A percentile compares a stretch with the other conserved stretches of the same genome.
Conservation (phyloP, 2,329 filamentous ascomycete species). For the Diplodia seriata region DNA sequence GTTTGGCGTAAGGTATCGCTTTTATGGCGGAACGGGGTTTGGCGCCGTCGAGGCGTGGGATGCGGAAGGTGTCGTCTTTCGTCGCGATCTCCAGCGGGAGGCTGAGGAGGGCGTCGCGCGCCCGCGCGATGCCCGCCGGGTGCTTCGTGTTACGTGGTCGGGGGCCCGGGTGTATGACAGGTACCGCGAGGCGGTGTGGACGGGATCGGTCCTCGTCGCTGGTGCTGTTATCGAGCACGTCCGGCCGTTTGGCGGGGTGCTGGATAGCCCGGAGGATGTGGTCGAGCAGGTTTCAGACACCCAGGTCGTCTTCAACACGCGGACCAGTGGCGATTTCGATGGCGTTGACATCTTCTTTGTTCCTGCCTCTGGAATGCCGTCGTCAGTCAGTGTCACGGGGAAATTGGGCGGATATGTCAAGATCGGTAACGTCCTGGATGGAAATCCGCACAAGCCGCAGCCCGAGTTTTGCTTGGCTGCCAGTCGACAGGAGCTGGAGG, state of each 20-base stretch:
- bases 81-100: neutral
- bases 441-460: conserved; percentile 25
- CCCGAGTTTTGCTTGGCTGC: neutral
- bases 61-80: neutral
- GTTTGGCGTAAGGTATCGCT: neutral
- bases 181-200: conserved; percentile 46
- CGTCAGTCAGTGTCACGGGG: neutral
- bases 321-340: conserved; percentile 44
- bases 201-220: conserved; percentile 39
- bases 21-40: neutral
- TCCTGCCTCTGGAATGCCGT: neutral
- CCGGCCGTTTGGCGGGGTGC: conserved; percentile 40
- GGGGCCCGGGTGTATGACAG: conserved; percentile 45
- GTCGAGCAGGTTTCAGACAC: conserved; percentile 33
- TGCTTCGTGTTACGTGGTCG: conserved; percentile 41
- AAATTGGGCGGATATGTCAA: conserved; percentile 26
- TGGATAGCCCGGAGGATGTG: conserved; percentile 38
- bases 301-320: conserved; percentile 39
- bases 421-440: conserved; percentile 5
- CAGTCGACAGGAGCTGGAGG: neutral
- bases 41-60: neutral
- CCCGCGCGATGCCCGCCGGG: neutral
- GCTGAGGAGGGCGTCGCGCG: neutral
- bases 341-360: conserved; percentile 34
- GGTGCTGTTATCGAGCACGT: conserved; percentile 35